Evolutionary conservation across 1,139 yeast genomes (phyloP).

Genomic region (Diutina siamensis): DNA sequence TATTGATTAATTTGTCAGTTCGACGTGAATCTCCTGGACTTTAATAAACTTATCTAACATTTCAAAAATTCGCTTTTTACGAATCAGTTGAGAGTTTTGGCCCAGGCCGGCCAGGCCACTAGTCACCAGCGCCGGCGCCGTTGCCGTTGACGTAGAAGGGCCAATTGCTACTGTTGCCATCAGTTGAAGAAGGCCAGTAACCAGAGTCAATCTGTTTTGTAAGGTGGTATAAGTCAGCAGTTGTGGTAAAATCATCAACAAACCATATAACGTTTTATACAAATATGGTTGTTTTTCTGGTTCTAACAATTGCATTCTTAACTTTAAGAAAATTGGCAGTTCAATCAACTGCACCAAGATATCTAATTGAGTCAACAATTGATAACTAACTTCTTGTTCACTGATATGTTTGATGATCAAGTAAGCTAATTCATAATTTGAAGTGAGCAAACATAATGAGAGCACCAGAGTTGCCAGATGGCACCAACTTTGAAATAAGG

Average conservation of each 20-base stretch:
- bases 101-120: not conserved
- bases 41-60: conserved; percentile 50
- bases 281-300: conserved; percentile 76
- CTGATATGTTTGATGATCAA: conserved; percentile 64
- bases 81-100: conserved; percentile 8
- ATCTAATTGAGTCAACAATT: conserved; percentile 66
- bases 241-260: conserved; percentile 90
- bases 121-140: not conserved
- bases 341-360: conserved; percentile 63
- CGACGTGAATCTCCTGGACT: conserved; percentile 31
- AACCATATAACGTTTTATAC: conserved; percentile 82
- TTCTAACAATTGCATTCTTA: conserved; percentile 77
- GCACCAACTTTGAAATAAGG: conserved; percentile 85
- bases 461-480: conserved; percentile 84
- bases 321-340: conserved; percentile 82
- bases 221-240: conserved; percentile 82
- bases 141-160: conserved; percentile 6
- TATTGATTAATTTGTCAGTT: not conserved
- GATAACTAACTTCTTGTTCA: conserved; percentile 64
- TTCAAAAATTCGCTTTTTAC: conserved; percentile 36
- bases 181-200: not conserved
- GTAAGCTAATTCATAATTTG: conserved; percentile 83
- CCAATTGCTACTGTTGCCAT: not conserved
- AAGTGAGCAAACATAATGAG: conserved; percentile 75
- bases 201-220: conserved; percentile 41